A percentile compares a stretch with the other conserved stretches of the same genome.
phyloP scores from a whole-genome alignment of 2,329 filamentous ascomycete species.

The Verticillium longisporum region DNA sequence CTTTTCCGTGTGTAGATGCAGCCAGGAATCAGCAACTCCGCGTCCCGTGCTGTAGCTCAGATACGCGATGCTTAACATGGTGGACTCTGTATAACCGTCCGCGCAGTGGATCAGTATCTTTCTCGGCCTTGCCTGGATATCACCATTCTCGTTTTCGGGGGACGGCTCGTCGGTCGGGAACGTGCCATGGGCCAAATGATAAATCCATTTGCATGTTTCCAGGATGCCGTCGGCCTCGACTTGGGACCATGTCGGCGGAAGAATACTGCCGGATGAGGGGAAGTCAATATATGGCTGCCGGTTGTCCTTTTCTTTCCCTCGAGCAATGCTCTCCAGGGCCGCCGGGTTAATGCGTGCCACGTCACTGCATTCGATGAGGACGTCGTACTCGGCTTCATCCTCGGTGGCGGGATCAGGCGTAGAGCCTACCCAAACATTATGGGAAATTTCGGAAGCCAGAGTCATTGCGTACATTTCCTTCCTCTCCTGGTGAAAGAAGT shows the following conservation, averaged over 20 bases:
- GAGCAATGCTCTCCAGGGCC: constrained; percentile 55
- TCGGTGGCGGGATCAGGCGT: constrained; percentile 64
- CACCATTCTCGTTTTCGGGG: constrained; percentile 39
- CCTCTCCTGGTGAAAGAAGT: constrained; percentile 86
- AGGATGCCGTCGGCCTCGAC: constrained; percentile 77
- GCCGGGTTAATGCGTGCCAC: constrained; percentile 67
- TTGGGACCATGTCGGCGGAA: constrained; percentile 77
- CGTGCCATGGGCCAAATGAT: constrained; percentile 68
- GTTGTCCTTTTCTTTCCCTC: constrained; percentile 25
- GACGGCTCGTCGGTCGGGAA: constrained; percentile 15
- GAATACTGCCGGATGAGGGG: constrained; percentile 87
- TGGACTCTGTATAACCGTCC: constrained; percentile 94
- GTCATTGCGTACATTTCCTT: constrained; percentile 94
- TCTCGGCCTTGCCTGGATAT: constrained; percentile 36
- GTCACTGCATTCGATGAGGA: constrained; percentile 86
- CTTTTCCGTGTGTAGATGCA: constrained; percentile 73
- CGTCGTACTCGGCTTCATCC: constrained; percentile 62
- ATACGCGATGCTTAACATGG: constrained; percentile 83
- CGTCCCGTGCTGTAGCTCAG: constrained; percentile 84
- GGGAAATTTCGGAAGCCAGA: constrained; percentile 76
- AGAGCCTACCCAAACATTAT: constrained; percentile 85
- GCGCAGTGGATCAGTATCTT: constrained; percentile 87
- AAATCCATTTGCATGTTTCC: constrained; percentile 85
- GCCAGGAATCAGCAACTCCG: constrained; percentile 78
- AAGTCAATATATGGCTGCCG: constrained; percentile 58